A percentile compares a stretch with the other conserved stretches of the same genome.
phyloP scores from a whole-genome alignment of 1,139 yeast genomes.

The Candida mesenterica region DNA sequence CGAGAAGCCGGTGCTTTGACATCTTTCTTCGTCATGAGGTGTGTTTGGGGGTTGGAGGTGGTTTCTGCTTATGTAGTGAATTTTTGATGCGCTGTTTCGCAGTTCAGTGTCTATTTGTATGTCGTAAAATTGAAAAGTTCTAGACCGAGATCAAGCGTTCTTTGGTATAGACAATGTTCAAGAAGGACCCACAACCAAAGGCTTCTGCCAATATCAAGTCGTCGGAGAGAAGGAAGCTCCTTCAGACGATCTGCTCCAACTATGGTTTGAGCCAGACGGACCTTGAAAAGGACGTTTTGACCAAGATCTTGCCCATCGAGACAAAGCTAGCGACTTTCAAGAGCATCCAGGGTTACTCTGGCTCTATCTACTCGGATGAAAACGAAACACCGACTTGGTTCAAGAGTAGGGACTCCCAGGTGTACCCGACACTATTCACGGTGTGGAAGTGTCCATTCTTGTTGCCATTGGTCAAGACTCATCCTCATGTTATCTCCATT shows the following conservation, averaged over 20 bases:
- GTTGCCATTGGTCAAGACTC: constrained; percentile 68
- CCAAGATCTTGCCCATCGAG: constrained; percentile 54
- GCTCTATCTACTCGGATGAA: constrained; percentile 64
- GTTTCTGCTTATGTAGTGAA: too few relatives aligned
- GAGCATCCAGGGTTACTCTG: constrained; percentile 53
- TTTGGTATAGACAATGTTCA: constrained; percentile 12
- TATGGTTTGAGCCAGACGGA: constrained; percentile 46
- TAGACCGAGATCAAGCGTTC: too few relatives aligned
- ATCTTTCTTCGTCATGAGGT: neutral
- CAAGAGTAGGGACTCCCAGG: constrained; percentile 50
- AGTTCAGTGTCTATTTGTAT: too few relatives aligned
- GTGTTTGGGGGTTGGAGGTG: neutral
- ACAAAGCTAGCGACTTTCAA: constrained; percentile 68
- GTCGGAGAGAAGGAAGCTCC: constrained; percentile 70
- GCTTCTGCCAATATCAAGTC: constrained; percentile 78
- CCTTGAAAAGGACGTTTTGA: constrained; percentile 46
- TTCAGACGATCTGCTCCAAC: constrained; percentile 44
- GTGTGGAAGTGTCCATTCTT: constrained; percentile 69
- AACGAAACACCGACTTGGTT: constrained; percentile 73
- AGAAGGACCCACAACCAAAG: constrained; percentile 46
- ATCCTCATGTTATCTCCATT: constrained; percentile 63
- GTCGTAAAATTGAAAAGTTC: too few relatives aligned
- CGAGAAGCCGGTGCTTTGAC: constrained; percentile 2
- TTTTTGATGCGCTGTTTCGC: too few relatives aligned
- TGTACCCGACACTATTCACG: constrained; percentile 72